Conservation (phyloP, 257 asterid genomes). For the Solanum chmielewskii region DNA sequence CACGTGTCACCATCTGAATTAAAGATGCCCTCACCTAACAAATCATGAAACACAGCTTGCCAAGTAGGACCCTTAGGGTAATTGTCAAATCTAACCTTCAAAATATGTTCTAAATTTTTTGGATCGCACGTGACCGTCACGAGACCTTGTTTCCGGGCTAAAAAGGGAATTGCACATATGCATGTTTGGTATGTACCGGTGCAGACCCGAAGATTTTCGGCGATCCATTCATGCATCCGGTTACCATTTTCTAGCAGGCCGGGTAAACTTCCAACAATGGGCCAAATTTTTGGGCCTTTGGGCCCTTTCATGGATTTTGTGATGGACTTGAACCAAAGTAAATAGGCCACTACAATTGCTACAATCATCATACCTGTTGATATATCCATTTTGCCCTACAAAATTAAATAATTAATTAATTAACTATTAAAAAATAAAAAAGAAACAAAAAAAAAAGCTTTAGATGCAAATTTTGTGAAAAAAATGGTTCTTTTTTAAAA, state of each 20-base stretch:
- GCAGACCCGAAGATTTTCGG: conserved; percentile 40
- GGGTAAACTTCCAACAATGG: conserved; percentile 46
- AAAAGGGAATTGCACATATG: conserved; percentile 31
- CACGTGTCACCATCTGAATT: conserved; percentile 65
- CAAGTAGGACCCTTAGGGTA: conserved; percentile 63
- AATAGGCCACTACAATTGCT: conserved; percentile 23
- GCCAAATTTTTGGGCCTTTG: conserved; percentile 45
- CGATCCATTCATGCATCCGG: conserved; percentile 56
- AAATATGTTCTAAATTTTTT: conserved; percentile 45
- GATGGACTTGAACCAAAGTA: conserved; percentile 38
- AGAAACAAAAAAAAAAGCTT: not conserved
- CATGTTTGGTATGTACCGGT: conserved; percentile 59
- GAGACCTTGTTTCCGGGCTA: conserved; percentile 49
- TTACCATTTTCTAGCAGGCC: conserved; percentile 29
- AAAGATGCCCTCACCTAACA: conserved; percentile 46
- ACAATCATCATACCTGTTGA: conserved; percentile 21
- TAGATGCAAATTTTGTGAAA: not conserved
- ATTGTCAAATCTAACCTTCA: conserved; percentile 43
- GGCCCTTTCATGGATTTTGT: conserved; percentile 22
- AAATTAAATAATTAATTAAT: not conserved
- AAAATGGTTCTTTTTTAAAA: too few relatives aligned
- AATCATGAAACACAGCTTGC: conserved; percentile 62
- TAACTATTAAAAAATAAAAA: not conserved
- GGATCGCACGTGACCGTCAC: conserved; percentile 69
- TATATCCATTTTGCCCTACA: conserved; percentile 21